Base-by-base conservation (phyloP, 1,284 basidiomycete species). In the Apiotrichum gracile region DNA sequence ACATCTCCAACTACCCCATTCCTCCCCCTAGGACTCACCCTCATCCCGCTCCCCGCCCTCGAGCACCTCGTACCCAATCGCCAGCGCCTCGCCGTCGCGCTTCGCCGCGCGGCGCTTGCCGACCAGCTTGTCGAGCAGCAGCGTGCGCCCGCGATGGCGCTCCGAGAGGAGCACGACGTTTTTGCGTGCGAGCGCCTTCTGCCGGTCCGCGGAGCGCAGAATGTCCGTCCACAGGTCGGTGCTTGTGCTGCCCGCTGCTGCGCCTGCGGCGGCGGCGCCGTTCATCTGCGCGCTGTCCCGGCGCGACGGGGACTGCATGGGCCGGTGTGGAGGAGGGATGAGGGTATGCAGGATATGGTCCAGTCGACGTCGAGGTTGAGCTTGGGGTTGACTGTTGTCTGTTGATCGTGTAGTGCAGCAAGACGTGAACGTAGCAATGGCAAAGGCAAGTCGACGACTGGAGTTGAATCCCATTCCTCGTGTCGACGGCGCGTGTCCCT, bases 21-120 rank as follows among this genome's bases (percentile, higher is more conserved):
- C 9, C 16, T 25, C 5, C 13, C 31, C 40, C 29, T 35, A n/a
- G 17, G 61, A 75, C 82, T 60, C 52, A 87, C 91, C 91, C 82
- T 91, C 88, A 64, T 93, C 90, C 4, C 82, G 87, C 34, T 92
- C 90, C 64, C 91, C 89, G 35, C 91, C 82, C 68, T 91, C 86
- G 13, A 87, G 81, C 80, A 88, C 90, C 63, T 91, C 86, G 67
- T 91, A 94, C 31, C 89, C 89, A 53, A 93, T 74, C 0, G 89
- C 87, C 72, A 91, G 87, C 64, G 90, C 22, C 22, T 9, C 76
- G 71, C 73, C 55, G 49, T 16, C 34, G 37, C 10, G 12, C 25
- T 31, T 57, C 40, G 35, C 52, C 38, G 25, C 17, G 31, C 59
- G 44, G 43, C 50, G 42, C 48, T 53, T 49, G 5, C 54, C 52